phyloP scores from a whole-genome alignment of 768 basidiomycete species.

The Tulasnella sp. region DNA sequence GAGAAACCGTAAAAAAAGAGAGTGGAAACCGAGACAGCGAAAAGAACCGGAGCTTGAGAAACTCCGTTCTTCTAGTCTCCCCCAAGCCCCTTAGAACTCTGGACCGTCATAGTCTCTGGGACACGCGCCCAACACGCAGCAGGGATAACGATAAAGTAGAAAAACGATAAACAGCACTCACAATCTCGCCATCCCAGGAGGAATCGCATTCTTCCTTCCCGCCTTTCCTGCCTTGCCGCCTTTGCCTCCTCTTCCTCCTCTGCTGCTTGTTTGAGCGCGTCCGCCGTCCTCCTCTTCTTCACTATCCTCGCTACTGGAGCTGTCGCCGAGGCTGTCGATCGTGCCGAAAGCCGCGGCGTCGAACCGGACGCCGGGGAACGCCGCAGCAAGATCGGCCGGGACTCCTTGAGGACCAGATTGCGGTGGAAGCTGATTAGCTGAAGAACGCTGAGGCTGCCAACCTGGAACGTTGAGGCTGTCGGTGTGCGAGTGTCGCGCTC shows the following conservation, averaged over 20 bases:
- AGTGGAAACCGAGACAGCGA: neutral
- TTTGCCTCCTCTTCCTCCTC: neutral
- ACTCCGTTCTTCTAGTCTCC: constrained; percentile 1
- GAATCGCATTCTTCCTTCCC: constrained; percentile 2
- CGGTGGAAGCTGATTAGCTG: neutral
- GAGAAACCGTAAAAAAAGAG: neutral
- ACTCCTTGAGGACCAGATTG: neutral
- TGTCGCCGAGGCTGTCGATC: neutral
- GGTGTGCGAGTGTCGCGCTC: constrained; percentile 8
- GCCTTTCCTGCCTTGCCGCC: constrained; percentile 8
- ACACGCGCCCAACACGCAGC: neutral
- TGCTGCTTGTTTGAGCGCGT: neutral
- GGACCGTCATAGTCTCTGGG: neutral
- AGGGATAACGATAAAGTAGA: neutral
- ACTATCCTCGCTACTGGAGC: constrained; percentile 8
- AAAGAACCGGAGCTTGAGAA: constrained; percentile 3
- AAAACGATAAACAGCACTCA: neutral
- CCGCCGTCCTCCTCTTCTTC: neutral
- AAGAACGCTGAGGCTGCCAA: neutral
- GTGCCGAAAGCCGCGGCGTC: constrained; percentile 10
- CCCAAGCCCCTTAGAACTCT: neutral
- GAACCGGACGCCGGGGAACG: neutral
- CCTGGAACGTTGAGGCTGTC: neutral
- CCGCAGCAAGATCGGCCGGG: neutral
- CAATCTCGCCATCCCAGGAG: constrained; percentile 14